Evolutionary conservation across 129 eudicot genomes (phyloP), one percentile per base, ranked within the genome.

Genomic region (Centrapalus pauciflorus): DNA sequence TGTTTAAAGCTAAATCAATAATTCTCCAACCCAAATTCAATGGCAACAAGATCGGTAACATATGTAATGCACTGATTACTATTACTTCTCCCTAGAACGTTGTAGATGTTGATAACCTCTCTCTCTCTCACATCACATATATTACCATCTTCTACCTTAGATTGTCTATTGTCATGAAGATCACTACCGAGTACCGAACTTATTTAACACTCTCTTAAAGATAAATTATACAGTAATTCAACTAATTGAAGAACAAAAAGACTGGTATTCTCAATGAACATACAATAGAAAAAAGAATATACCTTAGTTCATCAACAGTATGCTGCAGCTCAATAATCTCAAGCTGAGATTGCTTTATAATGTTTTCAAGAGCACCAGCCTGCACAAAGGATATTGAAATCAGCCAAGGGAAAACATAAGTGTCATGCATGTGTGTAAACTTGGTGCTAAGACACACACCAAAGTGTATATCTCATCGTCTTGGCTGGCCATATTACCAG

Each of bases 301-400:
- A 89, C 96, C 96, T 85, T 49, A 87, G 50, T 66, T 85, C 93
- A 32, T 90, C 97, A 51, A 78, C 81, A 16, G 83, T 62, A 79
- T 87, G 97, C 62, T 90, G 82, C 65, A 87, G 86, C 76, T 90
- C 96, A 35, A 87, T 80, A 14, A 90, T 90, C 76, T 90, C 90
- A 70, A 87, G 70, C 73, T 90, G 95, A 68, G 96, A 84, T 67
- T 87, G 93, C 76, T 90, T 90, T 43, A 90, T 85, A 25, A 90
- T 87, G 77, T 84, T 82, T 70, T 90, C 97, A 79, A 90, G 73
- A 33, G 95, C 93, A 62, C 88, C 84, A 49, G 95, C 97, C 97
- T 90, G 76, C 80, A 70, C 4, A 40, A 14, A 58, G 21, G 34
- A 57, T 27, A 73, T 66, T 45, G 24, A 84, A 27, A 55, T 37